These are phyloP conservation scores for Podospora appendiculata DNA, from an alignment of 495 filamentous ascomycete species.

Conservation along the genomic window DNA sequence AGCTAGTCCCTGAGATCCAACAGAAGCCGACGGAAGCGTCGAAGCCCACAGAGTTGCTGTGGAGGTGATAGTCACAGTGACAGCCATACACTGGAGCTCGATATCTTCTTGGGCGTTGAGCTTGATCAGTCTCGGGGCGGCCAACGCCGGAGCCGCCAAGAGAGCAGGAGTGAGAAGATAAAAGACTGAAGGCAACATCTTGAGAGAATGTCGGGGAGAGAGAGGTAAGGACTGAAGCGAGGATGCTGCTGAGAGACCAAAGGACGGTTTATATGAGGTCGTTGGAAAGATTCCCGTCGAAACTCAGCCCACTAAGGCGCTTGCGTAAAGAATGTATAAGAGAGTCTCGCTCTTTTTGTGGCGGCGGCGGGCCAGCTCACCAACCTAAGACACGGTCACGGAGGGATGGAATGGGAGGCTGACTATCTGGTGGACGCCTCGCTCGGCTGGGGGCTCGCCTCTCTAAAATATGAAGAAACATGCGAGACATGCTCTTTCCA, in stretches of 20 bases:
- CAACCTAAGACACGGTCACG: conserved; percentile 17
- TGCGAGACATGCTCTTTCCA: conserved; percentile 3
- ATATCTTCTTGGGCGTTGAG: conserved; percentile 4
- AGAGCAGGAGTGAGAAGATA: conserved; percentile 13
- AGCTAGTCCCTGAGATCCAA: neutral
- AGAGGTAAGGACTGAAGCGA: conserved; percentile 9
- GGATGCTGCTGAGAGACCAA: neutral
- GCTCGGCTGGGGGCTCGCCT: neutral
- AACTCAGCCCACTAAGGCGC: neutral
- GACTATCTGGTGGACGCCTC: neutral
- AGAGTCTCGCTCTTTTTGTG: conserved; percentile 1
- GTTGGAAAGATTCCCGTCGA: neutral
- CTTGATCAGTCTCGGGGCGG: conserved; percentile 5
- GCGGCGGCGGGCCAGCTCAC: conserved; percentile 17
- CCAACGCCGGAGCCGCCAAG: conserved; percentile 5
- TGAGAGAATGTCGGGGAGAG: neutral
- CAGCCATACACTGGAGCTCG: conserved; percentile 3
- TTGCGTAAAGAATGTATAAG: conserved; percentile 8
- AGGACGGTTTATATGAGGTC: conserved; percentile 5
- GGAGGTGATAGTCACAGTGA: conserved; percentile 3
- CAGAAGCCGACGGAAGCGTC: neutral
- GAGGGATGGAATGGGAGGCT: conserved; percentile 14
- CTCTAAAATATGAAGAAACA: conserved; percentile 6
- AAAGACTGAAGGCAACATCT: conserved; percentile 6
- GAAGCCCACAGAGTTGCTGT: conserved; percentile 3